These are phyloP conservation scores for Phyllosticta citribraziliensis DNA, from an alignment of 2,329 filamentous ascomycete genomes.

Conservation along the genomic window DNA sequence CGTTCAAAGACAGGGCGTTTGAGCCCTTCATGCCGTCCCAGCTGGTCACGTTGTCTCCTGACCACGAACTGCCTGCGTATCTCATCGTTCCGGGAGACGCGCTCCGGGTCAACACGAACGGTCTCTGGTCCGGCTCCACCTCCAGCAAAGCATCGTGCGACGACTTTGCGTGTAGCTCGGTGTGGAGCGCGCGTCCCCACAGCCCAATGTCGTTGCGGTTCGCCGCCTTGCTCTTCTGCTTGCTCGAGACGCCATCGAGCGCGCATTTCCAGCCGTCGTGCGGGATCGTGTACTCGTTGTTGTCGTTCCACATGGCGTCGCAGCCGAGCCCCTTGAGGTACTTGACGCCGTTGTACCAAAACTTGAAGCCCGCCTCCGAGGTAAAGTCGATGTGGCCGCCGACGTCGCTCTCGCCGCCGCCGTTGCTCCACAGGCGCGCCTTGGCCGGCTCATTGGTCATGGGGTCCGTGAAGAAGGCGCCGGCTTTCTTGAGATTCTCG, in stretches of 20 bases:
- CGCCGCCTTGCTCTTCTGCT: slow-evolving; percentile 9
- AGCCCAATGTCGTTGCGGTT: slow-evolving; percentile 47
- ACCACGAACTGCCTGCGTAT: slow-evolving; percentile 64
- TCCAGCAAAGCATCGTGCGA: slow-evolving; percentile 58
- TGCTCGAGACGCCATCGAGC: slow-evolving; percentile 35
- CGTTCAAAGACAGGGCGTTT: slow-evolving; percentile 58
- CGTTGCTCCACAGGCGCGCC: slow-evolving; percentile 61
- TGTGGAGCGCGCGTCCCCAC: slow-evolving; percentile 61
- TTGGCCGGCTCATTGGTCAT: slow-evolving; percentile 39
- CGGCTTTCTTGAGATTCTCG: slow-evolving; percentile 45
- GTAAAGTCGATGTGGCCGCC: slow-evolving; percentile 68
- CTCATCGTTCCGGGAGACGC: slow-evolving; percentile 61
- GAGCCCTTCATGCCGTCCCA: slow-evolving; percentile 65
- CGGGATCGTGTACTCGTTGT: slow-evolving; percentile 63
- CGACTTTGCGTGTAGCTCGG: slow-evolving; percentile 60
- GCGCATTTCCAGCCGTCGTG: slow-evolving; percentile 57
- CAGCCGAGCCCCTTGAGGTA: slow-evolving; percentile 54
- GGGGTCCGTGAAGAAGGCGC: slow-evolving; percentile 55
- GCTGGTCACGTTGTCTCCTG: slow-evolving; percentile 64
- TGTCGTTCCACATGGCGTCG: slow-evolving; percentile 71
- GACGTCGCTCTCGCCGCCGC: slow-evolving; percentile 58
- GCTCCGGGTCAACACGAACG: slow-evolving; percentile 60
- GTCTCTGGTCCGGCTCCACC: slow-evolving; percentile 48
- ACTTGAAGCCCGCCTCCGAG: slow-evolving; percentile 54
- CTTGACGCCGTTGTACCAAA: slow-evolving; percentile 62